Percentiles rank a stretch among this genome's conserved stretches.
Conservation (phyloP, 2,329 filamentous ascomycete species). For the Fusarium graminum region DNA sequence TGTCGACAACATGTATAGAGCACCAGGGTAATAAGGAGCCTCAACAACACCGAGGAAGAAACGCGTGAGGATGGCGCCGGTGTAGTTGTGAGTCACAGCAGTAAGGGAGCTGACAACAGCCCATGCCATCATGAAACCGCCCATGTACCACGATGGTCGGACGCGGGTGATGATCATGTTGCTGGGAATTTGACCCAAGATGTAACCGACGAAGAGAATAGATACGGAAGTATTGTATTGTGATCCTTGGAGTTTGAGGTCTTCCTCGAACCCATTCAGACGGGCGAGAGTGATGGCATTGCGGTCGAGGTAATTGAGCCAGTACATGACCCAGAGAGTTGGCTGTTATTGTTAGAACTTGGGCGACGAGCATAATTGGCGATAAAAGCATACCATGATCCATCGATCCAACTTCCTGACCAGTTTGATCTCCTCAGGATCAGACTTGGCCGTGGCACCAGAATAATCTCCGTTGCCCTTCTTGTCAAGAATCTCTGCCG, state of each 20-base stretch:
- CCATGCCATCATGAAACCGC: conserved; percentile 55
- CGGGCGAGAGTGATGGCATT: conserved; percentile 70
- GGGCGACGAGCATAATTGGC: not conserved
- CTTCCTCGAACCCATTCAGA: conserved; percentile 66
- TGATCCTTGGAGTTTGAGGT: conserved; percentile 60
- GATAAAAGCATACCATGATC: conserved; percentile 27
- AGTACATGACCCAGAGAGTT: conserved; percentile 58
- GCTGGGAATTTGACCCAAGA: conserved; percentile 53
- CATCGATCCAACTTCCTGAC: conserved; percentile 40
- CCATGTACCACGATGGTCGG: conserved; percentile 60
- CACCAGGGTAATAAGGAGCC: conserved; percentile 56
- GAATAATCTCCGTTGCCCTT: conserved; percentile 40
- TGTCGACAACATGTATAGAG: conserved; percentile 60
- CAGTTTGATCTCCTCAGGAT: conserved; percentile 39
- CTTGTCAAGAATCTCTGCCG: conserved; percentile 38
- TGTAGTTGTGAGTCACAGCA: conserved; percentile 57
- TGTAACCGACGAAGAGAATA: conserved; percentile 56
- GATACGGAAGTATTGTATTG: conserved; percentile 54
- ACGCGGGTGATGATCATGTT: conserved; percentile 59
- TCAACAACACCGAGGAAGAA: conserved; percentile 59
- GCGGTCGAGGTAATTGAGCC: conserved; percentile 60
- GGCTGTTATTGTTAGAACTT: conserved; percentile 40
- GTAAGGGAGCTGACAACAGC: conserved; percentile 58
- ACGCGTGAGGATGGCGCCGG: conserved; percentile 57
- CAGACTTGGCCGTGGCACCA: conserved; percentile 40